A percentile compares a stretch with the other conserved stretches of the same genome.
Evolutionary conservation across 1,284 basidiomycete genomes (phyloP).

Genomic region (Rhodotorula sp.): DNA sequence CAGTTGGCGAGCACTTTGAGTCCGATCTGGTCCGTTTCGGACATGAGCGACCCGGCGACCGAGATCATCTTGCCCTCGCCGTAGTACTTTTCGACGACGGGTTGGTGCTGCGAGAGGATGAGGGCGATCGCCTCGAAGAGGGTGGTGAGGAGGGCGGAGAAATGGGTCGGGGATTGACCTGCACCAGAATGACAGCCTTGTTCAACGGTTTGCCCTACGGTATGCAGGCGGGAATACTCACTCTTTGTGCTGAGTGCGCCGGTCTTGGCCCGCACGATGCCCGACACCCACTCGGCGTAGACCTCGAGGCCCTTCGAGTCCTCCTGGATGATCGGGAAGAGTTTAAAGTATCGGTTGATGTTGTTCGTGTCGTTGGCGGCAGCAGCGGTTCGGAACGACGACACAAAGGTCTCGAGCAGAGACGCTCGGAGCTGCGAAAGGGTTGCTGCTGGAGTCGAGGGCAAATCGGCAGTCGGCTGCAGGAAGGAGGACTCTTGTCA

Average conservation of each 20-base stretch:
- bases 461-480: slow-evolving; percentile 85
- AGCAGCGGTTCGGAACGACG: slow-evolving; percentile 76
- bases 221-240: slow-evolving; percentile 48
- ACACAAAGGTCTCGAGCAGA: slow-evolving; percentile 74
- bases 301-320: slow-evolving; percentile 84
- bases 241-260: slow-evolving; percentile 72
- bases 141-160: slow-evolving; percentile 78
- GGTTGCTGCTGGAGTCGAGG: slow-evolving; percentile 79
- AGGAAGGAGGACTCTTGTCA: not conserved
- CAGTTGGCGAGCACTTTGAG: slow-evolving; percentile 75
- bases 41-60: slow-evolving; percentile 73
- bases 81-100: slow-evolving; percentile 97
- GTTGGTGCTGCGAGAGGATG: slow-evolving; percentile 95
- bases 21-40: slow-evolving; percentile 83
- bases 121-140: slow-evolving; percentile 93
- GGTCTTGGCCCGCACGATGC: slow-evolving; percentile 76
- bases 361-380: slow-evolving; percentile 70
- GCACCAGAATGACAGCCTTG: slow-evolving; percentile 16
- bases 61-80: slow-evolving; percentile 78
- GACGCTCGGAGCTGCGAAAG: slow-evolving; percentile 71
- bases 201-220: no score
- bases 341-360: slow-evolving; percentile 91
- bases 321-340: slow-evolving; percentile 87
- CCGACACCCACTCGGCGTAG: slow-evolving; percentile 89
- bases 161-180: slow-evolving; percentile 88